These are phyloP conservation scores for Sporothrix globosa DNA, from an alignment of 2,329 filamentous ascomycete genomes.

Conservation along the genomic window DNA sequence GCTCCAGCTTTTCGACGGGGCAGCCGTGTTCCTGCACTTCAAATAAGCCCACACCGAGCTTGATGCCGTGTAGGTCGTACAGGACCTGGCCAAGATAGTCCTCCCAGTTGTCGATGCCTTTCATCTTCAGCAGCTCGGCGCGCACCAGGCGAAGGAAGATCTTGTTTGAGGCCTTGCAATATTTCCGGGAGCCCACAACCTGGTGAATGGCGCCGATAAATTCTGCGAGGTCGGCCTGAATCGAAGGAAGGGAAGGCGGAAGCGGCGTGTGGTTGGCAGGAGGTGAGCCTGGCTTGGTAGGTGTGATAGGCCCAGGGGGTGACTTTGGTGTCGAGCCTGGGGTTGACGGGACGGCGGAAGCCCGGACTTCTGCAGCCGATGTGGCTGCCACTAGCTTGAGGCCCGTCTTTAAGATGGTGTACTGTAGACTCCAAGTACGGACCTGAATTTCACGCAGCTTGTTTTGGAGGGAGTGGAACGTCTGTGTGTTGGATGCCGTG, in stretches of 20 bases:
- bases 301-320: background rate
- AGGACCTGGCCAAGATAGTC: constrained; percentile 84
- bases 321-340: background rate
- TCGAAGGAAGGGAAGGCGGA: constrained; percentile 45
- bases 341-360: background rate
- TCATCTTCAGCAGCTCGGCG: constrained; percentile 76
- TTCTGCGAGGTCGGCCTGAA: constrained; percentile 72
- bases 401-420: constrained; percentile 75
- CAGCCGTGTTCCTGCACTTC: constrained; percentile 80
- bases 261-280: background rate
- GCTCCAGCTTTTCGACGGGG: constrained; percentile 74
- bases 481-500: constrained; percentile 58
- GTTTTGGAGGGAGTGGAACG: constrained; percentile 61
- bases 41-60: constrained; percentile 68
- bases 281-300: background rate
- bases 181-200: constrained; percentile 78
- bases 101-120: constrained; percentile 79
- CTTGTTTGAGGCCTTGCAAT: constrained; percentile 83
- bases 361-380: background rate
- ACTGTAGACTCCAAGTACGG: constrained; percentile 84
- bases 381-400: constrained; percentile 47
- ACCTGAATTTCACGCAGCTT: constrained; percentile 86
- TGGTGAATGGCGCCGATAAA: constrained; percentile 82
- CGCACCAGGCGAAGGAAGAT: constrained; percentile 89
- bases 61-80: constrained; percentile 80